Percentiles rank a stretch among this genome's conserved stretches.
Evolutionary conservation across 2,329 filamentous ascomycete genomes (phyloP).

Genomic region (Fusarium sacchari): DNA sequence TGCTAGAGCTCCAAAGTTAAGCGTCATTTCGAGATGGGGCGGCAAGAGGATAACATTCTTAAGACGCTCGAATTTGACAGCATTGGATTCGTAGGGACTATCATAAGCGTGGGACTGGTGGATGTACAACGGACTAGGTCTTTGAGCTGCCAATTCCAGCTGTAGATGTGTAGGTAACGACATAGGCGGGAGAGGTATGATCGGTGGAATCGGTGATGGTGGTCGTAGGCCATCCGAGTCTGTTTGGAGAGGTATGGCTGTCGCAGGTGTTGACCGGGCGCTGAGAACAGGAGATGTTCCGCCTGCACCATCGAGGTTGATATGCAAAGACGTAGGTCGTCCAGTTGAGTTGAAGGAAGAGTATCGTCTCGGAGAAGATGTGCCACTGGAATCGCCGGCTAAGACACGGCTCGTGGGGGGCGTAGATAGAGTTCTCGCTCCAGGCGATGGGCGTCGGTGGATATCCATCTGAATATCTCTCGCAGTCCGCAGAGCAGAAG

Average conservation of each 20-base stretch:
- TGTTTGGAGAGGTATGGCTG: slow-evolving; percentile 42
- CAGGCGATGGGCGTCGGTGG: slow-evolving; percentile 48
- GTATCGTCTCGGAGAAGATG: slow-evolving; percentile 56
- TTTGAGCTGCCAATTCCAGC: slow-evolving; percentile 69
- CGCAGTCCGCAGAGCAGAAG: slow-evolving; percentile 19
- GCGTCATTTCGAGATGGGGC: slow-evolving; percentile 81
- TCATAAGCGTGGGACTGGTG: slow-evolving; percentile 67
- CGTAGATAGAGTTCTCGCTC: slow-evolving; percentile 60
- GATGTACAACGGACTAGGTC: slow-evolving; percentile 73
- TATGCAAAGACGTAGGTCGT: slow-evolving; percentile 57
- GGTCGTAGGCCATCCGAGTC: slow-evolving; percentile 45
- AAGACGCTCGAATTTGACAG: slow-evolving; percentile 89
- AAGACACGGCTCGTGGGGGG: slow-evolving; percentile 59
- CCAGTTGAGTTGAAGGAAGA: slow-evolving; percentile 60
- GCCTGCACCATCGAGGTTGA: slow-evolving; percentile 49
- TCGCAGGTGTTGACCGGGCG: slow-evolving; percentile 32
- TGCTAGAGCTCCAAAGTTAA: slow-evolving; percentile 88
- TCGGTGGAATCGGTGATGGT: slow-evolving; percentile 61
- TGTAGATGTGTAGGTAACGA: slow-evolving; percentile 73
- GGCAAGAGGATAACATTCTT: slow-evolving; percentile 89
- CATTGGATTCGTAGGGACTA: slow-evolving; percentile 88
- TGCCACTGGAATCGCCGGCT: slow-evolving; percentile 42
- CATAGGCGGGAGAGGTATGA: slow-evolving; percentile 72
- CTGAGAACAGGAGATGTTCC: slow-evolving; percentile 32
- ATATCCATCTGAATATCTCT: slow-evolving; percentile 32